Evolutionary conservation across 257 asterid species (phyloP), one percentile per base, ranked within the genome.

Genomic region (Knoxia roxburghii): DNA sequence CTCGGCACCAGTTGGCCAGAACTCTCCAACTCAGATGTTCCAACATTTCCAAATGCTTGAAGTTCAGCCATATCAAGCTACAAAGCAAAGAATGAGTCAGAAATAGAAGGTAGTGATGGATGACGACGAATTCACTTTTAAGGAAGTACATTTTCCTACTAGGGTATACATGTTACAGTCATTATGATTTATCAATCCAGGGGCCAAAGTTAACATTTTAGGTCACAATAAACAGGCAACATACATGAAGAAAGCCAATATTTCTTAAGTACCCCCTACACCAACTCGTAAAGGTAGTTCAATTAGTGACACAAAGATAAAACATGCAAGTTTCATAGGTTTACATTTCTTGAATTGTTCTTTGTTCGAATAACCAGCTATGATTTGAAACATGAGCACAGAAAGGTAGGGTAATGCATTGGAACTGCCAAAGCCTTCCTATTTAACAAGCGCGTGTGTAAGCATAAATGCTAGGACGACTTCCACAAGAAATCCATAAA

Each of bases 21-120:
- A 39, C 20, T 17, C 9, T 52, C 57, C 26, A 15, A 27, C 7
- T 39, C 69, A 39, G 69, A 21, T 52, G 55, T 49, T 32, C 6
- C 10, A 46, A 8, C 54, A 58, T 15, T 65, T 35, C 21, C 61
- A 48, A 32, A 51, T 24, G 35, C 76, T 43, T 14, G 63, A 45
- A 43, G 58, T 21, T 35, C 57, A 11, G 39, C 43, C 60, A 72
- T 10, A 23, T 64, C 76, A 24, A 64, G 18, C 76, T 72, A 71
- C 65, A 33, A 23, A n/a, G 5, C 24, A 60, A 27, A 27, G 29
- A 62, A 11, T 12, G 17, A 45, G 5, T 29, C 50, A 58, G 1
- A 20, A 23, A 27, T 46, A 30, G 67, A 32, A 48, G 20, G 39
- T 50, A 68, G 54, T 65, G 21, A 65, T 11, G 18, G 69, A 30